Percentiles rank a stretch among this genome's conserved stretches.
These are phyloP conservation scores for Lactarius vividus DNA, from an alignment of 768 basidiomycete genomes.

Conservation along the genomic window DNA sequence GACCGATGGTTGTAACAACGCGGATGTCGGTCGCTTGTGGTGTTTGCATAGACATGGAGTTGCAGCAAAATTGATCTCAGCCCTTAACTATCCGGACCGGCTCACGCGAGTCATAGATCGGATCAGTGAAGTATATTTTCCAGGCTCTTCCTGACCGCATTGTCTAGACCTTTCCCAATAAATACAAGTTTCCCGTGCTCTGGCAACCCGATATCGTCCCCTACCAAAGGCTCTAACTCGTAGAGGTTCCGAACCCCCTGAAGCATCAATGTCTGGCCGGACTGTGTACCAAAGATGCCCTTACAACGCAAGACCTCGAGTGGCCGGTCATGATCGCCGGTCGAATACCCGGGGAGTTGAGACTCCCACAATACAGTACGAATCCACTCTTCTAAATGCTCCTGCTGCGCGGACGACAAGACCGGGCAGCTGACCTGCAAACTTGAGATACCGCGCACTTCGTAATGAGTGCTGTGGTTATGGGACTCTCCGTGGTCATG, in stretches of 20 bases:
- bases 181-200: slow-evolving; percentile 79
- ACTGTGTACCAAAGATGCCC: slow-evolving; percentile 61
- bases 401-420: slow-evolving; percentile 47
- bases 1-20: slow-evolving; percentile 82
- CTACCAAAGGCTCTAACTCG: slow-evolving; percentile 52
- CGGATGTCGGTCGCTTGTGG: slow-evolving; percentile 51
- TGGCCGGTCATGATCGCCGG: slow-evolving; percentile 1
- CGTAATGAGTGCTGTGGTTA: slow-evolving; percentile 51
- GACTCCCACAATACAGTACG: slow-evolving; percentile 81
- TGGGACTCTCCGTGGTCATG: slow-evolving; percentile 28
- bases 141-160: slow-evolving; percentile 54
- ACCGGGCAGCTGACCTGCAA: slow-evolving; percentile 67
- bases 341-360: slow-evolving; percentile 40
- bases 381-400: slow-evolving; percentile 74
- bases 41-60: slow-evolving; percentile 15
- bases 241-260: slow-evolving; percentile 93
- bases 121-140: slow-evolving; percentile 31
- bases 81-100: slow-evolving; percentile 13
- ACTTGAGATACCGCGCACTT: slow-evolving; percentile 79
- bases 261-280: slow-evolving; percentile 65
- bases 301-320: slow-evolving; percentile 84
- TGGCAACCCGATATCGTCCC: slow-evolving; percentile 47
- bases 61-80: not conserved
- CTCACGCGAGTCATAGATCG: not conserved
- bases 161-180: slow-evolving; percentile 77